Conservation (phyloP, 805 yeast genomes). For the Candida orba region DNA sequence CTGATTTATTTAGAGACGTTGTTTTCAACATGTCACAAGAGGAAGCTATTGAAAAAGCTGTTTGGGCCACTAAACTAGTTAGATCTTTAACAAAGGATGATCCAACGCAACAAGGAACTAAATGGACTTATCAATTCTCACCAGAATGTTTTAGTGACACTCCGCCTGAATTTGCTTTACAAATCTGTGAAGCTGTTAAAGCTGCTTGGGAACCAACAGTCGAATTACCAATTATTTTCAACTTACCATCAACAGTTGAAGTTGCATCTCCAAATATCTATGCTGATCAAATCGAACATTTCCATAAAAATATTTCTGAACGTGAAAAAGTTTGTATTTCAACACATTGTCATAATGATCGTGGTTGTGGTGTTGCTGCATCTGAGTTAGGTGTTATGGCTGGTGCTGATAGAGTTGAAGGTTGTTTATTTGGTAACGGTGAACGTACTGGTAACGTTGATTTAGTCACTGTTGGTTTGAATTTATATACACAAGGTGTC, state of each 20-base stretch:
- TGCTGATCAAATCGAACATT: slow-evolving; percentile 77
- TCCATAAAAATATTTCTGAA: slow-evolving; percentile 57
- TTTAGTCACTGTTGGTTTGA: slow-evolving; percentile 65
- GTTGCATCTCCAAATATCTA: slow-evolving; percentile 68
- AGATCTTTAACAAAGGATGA: slow-evolving; percentile 69
- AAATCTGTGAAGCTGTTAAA: slow-evolving; percentile 75
- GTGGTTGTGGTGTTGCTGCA: slow-evolving; percentile 84
- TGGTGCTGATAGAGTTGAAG: slow-evolving; percentile 84
- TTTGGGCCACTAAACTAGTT: slow-evolving; percentile 62
- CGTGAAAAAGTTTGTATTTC: slow-evolving; percentile 67
- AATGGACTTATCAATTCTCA: slow-evolving; percentile 68
- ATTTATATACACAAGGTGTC: slow-evolving; percentile 74
- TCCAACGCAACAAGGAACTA: slow-evolving; percentile 53
- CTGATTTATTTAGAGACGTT: slow-evolving; percentile 67
- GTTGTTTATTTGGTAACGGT: slow-evolving; percentile 78
- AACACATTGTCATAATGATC: slow-evolving; percentile 70
- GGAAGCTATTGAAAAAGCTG: slow-evolving; percentile 63
- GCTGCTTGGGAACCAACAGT: slow-evolving; percentile 74
- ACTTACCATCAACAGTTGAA: slow-evolving; percentile 78
- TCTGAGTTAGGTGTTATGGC: slow-evolving; percentile 70
- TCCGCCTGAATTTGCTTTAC: slow-evolving; percentile 64
- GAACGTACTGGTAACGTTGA: slow-evolving; percentile 84
- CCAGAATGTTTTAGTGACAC: slow-evolving; percentile 78
- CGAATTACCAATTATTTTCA: slow-evolving; percentile 68
- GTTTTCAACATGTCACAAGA: slow-evolving; percentile 66